Percentiles rank a stretch among this genome's conserved stretches.
Conservation (phyloP, 2,329 filamentous ascomycete genomes). For the Beauveria scarabaeidicola region DNA sequence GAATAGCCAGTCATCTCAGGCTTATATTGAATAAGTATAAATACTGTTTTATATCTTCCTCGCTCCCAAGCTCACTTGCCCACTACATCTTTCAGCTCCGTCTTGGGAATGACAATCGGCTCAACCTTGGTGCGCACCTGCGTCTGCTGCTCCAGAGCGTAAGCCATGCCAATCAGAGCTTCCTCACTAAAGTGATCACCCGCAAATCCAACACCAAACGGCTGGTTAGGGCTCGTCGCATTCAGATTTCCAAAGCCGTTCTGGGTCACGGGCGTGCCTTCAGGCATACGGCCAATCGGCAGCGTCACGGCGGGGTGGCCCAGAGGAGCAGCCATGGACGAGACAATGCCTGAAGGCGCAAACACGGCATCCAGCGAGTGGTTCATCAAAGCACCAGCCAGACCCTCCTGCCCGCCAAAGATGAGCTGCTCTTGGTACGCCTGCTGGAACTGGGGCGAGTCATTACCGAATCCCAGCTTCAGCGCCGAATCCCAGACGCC, state of each 20-base stretch:
- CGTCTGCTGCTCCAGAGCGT: conserved; percentile 58
- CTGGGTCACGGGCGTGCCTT: conserved; percentile 35
- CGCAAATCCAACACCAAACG: conserved; percentile 56
- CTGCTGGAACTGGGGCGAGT: conserved; percentile 45
- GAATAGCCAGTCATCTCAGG: not conserved
- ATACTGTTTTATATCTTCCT: not conserved
- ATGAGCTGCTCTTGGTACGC: conserved; percentile 45
- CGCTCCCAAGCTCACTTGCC: not conserved
- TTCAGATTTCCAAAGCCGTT: conserved; percentile 43
- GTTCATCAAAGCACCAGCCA: conserved; percentile 47
- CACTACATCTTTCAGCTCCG: conserved; percentile 23
- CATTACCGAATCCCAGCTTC: conserved; percentile 45
- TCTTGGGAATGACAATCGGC: conserved; percentile 23
- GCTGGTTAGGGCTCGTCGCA: conserved; percentile 42
- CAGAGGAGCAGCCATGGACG: conserved; percentile 43
- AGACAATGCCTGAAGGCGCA: conserved; percentile 36
- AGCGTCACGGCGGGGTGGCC: conserved; percentile 54
- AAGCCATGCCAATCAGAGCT: conserved; percentile 53
- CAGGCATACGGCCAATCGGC: conserved; percentile 50
- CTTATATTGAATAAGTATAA: not conserved
- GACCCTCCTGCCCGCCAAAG: conserved; percentile 45
- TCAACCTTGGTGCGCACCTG: conserved; percentile 18
- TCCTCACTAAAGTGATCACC: conserved; percentile 52
- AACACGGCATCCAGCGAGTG: conserved; percentile 51
- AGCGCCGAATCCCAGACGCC: conserved; percentile 44